Evolutionary conservation across 1,139 yeast genomes (phyloP).

Genomic region (Ogataea hybrid): DNA sequence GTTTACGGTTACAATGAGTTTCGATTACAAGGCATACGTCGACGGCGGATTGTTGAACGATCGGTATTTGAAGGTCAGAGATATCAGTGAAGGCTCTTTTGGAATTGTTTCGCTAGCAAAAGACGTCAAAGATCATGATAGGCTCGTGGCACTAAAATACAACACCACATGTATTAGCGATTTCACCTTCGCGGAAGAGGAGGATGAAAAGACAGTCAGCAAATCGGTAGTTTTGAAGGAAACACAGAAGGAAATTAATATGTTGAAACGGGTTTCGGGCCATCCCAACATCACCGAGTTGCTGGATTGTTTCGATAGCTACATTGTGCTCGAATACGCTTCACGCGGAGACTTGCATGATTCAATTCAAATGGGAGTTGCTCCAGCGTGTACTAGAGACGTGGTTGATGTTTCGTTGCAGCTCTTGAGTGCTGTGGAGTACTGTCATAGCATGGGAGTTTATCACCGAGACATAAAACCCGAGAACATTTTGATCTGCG

Average conservation of each 20-base stretch:
- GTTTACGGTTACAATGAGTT: constrained; percentile 20
- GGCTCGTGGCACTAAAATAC: constrained; percentile 81
- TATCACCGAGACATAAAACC: constrained; percentile 91
- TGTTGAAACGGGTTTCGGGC: constrained; percentile 66
- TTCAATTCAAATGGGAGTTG: constrained; percentile 78
- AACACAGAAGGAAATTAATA: constrained; percentile 75
- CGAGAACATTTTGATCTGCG: constrained; percentile 76
- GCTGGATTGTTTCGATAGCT: constrained; percentile 76
- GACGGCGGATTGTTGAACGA: constrained; percentile 61
- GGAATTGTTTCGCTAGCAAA: constrained; percentile 88
- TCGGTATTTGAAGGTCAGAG: constrained; percentile 69
- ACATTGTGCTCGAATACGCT: constrained; percentile 83
- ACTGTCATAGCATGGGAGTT: constrained; percentile 69
- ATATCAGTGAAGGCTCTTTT: constrained; percentile 89
- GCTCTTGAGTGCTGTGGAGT: constrained; percentile 73
- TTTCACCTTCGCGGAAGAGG: constrained; percentile 35
- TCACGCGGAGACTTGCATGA: constrained; percentile 92
- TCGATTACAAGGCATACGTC: constrained; percentile 48
- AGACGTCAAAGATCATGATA: constrained; percentile 50
- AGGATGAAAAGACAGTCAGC: constrained; percentile 21
- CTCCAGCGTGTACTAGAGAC: constrained; percentile 75
- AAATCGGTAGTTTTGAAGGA: constrained; percentile 42
- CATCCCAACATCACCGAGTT: constrained; percentile 65
- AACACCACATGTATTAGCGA: constrained; percentile 46
- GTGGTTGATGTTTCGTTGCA: constrained; percentile 75